Evolutionary conservation across 1,284 basidiomycete genomes (phyloP), one percentile per base, ranked within the genome.

Genomic region (Lignosus rhinocerotis): DNA sequence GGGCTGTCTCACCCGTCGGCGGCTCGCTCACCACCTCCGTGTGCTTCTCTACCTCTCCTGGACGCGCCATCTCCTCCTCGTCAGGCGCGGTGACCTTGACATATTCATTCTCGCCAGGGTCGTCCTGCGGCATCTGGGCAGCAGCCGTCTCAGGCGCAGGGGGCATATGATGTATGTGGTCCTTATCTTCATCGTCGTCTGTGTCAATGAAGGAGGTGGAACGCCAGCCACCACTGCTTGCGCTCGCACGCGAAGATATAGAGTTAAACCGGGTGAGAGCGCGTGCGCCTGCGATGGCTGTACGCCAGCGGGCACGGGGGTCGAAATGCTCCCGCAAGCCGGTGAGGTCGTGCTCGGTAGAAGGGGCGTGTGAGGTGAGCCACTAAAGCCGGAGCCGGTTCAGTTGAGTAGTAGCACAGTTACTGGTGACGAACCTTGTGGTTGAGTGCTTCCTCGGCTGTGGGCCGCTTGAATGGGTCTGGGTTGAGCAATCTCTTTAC

Each of bases 271-370:
- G 70, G 58, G 68, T 62, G 43, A 84, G 49, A 83, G 84, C 86
- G 31, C 85, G 81, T 11, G 86, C 84, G 52, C 83, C 80, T 25
- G 78, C 73, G 62, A 93, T 90, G 5, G 87, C 90, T 3, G 78
- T 75, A 47, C 81, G 79, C 91, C 91, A 93, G 46, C 80, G 80
- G 0, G 83, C 84, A 34, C 79, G 79, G 0, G 90, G 80, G 67
- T 90, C 80, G 73, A 93, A 93, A 77, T 94, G 86, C 33, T 91
- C 87, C 32, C 89, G 86, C 49, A 95, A 76, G 25, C 88, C 91
- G 8, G 69, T 78, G 33, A 96, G 80, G 67, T 96, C 93, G 70
- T 89, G 83, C 52, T 90, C 88, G 12, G 76, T 79, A 1, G 83
- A 82, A 0, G 86, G 75, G 17, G 77, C 72, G 66, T 86, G 79